Evolutionary conservation across 148 eudicot genomes (phyloP).

Genomic region (Vaccinium myrtillus): DNA sequence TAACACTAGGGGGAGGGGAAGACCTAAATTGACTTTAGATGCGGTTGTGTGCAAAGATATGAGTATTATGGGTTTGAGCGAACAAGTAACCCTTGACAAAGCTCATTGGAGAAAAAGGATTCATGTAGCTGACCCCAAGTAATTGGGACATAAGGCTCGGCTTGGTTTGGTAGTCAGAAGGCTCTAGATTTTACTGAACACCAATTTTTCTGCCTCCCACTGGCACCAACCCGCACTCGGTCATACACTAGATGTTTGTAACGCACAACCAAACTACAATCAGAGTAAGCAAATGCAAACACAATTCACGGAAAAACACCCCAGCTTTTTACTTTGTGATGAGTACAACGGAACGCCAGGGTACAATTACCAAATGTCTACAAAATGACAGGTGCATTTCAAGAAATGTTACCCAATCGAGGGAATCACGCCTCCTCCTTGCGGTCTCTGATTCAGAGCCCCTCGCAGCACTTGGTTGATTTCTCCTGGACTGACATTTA

Average conservation of each 20-base stretch:
- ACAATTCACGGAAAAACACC: background rate
- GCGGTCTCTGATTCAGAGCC: conserved; percentile 64
- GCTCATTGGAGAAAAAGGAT: no score
- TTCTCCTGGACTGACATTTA: conserved; percentile 46
- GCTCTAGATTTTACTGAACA: background rate
- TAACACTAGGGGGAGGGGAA: no score
- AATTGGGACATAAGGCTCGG: no score
- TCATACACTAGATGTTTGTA: background rate
- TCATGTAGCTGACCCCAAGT: no score
- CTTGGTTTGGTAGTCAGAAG: background rate
- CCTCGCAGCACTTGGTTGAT: conserved; percentile 34
- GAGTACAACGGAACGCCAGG: background rate
- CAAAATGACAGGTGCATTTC: background rate
- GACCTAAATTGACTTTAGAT: no score
- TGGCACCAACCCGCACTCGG: background rate
- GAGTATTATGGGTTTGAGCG: no score
- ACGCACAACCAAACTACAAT: background rate
- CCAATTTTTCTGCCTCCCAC: background rate
- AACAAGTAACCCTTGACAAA: no score
- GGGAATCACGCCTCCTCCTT: conserved; percentile 82
- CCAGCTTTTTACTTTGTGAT: background rate
- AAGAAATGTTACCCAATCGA: conserved; percentile 58
- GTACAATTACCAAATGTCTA: background rate
- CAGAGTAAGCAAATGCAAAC: conserved; percentile 5
- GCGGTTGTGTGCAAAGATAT: no score